Evolutionary conservation across 2,329 filamentous ascomycete genomes (phyloP).

Genomic region (Aspergillus aculeatinus): DNA sequence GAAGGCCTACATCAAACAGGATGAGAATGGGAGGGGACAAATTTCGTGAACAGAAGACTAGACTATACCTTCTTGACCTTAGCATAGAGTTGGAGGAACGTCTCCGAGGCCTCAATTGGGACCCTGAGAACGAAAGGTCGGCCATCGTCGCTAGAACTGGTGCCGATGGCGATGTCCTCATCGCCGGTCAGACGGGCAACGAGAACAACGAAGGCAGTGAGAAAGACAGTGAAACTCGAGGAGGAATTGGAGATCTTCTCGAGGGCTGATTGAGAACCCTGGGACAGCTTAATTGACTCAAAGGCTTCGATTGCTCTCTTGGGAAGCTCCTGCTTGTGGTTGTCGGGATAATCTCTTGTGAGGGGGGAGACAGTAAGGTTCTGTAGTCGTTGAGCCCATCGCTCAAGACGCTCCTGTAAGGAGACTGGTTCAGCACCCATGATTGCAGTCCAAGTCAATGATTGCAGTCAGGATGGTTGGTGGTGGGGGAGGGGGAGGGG

Average conservation of each 20-base stretch:
- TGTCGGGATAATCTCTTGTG: conserved; percentile 46
- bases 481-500: not conserved
- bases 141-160: conserved; percentile 44
- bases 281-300: conserved; percentile 41
- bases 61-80: conserved; percentile 41
- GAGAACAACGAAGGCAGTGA: conserved; percentile 46
- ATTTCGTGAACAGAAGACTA: not conserved
- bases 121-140: conserved; percentile 48
- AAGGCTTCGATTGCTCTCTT: conserved; percentile 45
- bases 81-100: conserved; percentile 41
- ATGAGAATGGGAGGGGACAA: conserved; percentile 5
- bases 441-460: conserved; percentile 22
- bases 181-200: conserved; percentile 50
- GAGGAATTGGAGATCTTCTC: conserved; percentile 38
- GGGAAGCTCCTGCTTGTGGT: conserved; percentile 35
- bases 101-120: conserved; percentile 41
- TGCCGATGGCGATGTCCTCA: conserved; percentile 50
- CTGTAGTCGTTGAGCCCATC: conserved; percentile 43
- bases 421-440: conserved; percentile 36
- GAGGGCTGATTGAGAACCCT: conserved; percentile 37
- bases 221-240: conserved; percentile 42
- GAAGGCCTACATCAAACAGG: conserved; percentile 33
- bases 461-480: conserved; percentile 10
- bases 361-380: conserved; percentile 46
- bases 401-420: conserved; percentile 41